Evolutionary conservation across 768 basidiomycete genomes (phyloP).

Genomic region (Mycena rosella): DNA sequence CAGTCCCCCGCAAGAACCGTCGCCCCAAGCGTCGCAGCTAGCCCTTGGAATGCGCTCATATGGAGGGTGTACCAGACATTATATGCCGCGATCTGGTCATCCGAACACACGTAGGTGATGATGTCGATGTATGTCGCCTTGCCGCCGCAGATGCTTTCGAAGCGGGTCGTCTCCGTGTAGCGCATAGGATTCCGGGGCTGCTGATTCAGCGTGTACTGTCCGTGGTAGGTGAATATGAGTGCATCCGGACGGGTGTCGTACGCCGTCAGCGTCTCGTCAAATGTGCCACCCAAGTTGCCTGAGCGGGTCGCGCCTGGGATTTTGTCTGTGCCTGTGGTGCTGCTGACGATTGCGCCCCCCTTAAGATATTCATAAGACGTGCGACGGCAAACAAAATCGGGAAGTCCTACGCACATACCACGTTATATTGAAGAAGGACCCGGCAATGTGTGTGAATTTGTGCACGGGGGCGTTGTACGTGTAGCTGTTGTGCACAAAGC

Average conservation of each 20-base stretch:
- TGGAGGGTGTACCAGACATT: constrained; percentile 1
- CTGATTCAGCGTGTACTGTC: not conserved
- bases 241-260: not conserved
- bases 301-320: constrained; percentile 33
- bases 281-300: not conserved
- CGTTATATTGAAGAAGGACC: constrained; percentile 25
- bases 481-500: not conserved
- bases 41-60: not conserved
- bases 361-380: not conserved
- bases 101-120: constrained; percentile 14
- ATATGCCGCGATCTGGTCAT: not conserved
- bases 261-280: constrained; percentile 25
- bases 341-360: not conserved
- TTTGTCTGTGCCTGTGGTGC: constrained; percentile 29
- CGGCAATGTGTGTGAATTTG: constrained; percentile 21
- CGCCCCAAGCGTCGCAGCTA: constrained; percentile 11
- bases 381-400: not conserved
- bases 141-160: constrained; percentile 32
- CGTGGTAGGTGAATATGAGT: not conserved
- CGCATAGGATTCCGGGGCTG: not conserved
- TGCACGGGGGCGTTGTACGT: constrained; percentile 23
- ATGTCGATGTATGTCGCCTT: constrained; percentile 32
- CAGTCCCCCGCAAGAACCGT: constrained; percentile 24
- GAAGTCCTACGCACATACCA: constrained; percentile 30
- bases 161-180: constrained; percentile 28